phyloP scores from a whole-genome alignment of 2,329 filamentous ascomycete species.

The Hypoxylon sp. region DNA sequence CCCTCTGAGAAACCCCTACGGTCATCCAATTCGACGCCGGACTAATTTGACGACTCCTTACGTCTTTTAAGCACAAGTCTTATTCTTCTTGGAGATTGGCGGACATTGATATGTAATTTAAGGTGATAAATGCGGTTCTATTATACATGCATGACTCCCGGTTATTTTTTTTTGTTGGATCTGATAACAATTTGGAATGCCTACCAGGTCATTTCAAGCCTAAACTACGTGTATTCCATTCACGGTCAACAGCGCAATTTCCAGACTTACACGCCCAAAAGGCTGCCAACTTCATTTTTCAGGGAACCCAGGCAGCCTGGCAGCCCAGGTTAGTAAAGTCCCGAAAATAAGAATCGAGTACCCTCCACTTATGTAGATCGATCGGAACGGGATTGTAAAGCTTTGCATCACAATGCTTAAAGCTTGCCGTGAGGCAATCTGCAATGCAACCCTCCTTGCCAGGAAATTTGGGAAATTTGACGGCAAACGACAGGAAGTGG shows the following conservation, averaged over 20 bases:
- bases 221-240: no score
- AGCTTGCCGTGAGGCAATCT: constrained; percentile 42
- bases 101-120: neutral
- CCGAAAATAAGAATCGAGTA: constrained; percentile 1
- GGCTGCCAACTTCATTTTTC: constrained; percentile 8
- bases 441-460: constrained; percentile 42
- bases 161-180: no score
- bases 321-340: neutral
- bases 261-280: no score
- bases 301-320: neutral
- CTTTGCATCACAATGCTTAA: constrained; percentile 41
- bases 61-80: neutral
- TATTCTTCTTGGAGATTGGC: neutral
- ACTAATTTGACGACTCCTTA: no score
- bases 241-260: no score
- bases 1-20: no score
- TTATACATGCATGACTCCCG: neutral
- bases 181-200: no score
- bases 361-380: constrained; percentile 21
- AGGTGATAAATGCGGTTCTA: neutral
- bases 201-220: no score
- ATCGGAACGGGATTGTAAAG: constrained; percentile 30
- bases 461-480: constrained; percentile 24
- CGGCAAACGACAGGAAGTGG: constrained; percentile 28
- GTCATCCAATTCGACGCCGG: no score